These are phyloP conservation scores for Geopyxis carbonaria DNA, from an alignment of 495 filamentous ascomycete genomes.

Conservation along the genomic window DNA sequence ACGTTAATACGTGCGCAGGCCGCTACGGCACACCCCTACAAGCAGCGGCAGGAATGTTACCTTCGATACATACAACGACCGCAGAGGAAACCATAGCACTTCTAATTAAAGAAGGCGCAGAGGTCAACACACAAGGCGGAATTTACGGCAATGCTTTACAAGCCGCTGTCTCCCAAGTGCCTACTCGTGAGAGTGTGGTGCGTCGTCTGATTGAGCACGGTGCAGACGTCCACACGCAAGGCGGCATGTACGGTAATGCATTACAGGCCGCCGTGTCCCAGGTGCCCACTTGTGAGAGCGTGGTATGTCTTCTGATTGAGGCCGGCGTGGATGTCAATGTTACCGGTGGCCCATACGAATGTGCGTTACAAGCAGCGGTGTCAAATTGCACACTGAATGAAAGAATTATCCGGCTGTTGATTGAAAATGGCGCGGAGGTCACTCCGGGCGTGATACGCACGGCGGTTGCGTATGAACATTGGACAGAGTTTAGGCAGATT, in stretches of 20 bases:
- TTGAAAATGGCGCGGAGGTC: no score
- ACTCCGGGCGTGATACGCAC: no score
- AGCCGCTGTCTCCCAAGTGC: not conserved
- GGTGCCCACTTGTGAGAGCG: not conserved
- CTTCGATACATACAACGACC: no score
- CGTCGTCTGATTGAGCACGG: constrained; percentile 8
- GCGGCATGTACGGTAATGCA: constrained; percentile 1
- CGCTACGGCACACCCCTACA: not conserved
- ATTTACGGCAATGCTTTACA: constrained; percentile 1
- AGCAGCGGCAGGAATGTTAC: not conserved
- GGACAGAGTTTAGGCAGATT: no score
- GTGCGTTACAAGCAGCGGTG: not conserved
- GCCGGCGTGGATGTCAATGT: not conserved
- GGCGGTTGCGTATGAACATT: no score
- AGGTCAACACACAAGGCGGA: constrained; percentile 10
- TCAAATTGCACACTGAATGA: no score
- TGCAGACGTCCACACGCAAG: constrained; percentile 10
- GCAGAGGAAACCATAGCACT: constrained; percentile 9
- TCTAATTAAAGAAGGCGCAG: constrained; percentile 8
- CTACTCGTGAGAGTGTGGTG: not conserved
- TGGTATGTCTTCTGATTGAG: not conserved
- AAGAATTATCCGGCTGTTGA: no score
- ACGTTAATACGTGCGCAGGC: not conserved
- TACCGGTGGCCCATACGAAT: not conserved
- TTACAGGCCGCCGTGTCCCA: not conserved